Base-by-base conservation (phyloP, 2,329 filamentous ascomycete genomes). In the Fusarium nodosum region DNA sequence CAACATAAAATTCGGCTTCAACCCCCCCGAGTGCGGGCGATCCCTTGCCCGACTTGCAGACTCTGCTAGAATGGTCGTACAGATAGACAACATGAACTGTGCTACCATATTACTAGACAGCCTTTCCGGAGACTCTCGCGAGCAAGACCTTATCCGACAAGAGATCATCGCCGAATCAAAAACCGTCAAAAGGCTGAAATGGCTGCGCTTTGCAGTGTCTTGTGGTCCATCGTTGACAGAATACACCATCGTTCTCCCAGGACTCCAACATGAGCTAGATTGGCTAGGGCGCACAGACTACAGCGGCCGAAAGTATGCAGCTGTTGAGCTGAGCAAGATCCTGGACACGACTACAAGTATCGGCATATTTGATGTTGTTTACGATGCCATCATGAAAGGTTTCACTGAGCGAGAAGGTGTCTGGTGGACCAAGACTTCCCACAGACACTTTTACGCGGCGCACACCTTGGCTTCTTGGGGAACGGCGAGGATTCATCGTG, bases 31-130 rank as follows among this genome's bases (percentile, higher is more conserved):
- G 1, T 61, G 46, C 7, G 59, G 46, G 4, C 36, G 20, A 2
- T 55, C 59, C 28, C 56, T 62, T 3, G 24, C 55, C 3, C 31
- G 46, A 13, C 28, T 62, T 10, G 46, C 45, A 7, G 46, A 61
- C 16, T 15, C 46, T 10, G 15, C 22, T 3, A n/a, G 10, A 11
- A 7, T 62, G 12, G 28, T 48, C 8, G 46, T 46, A 0, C n/a
- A 46, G 10, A 34, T 15, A 4, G 13, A 20, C 8, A 46, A 41
- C 5, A 46, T 31, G 12, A 9, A 15, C 1, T 62, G 10, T 24
- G 1, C 18, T 0, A 7, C 8, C 13, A 11, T 62, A 2, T 1
- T 62, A 1, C n/a, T 62, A 3, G 15, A 55, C 7, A 55, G 16
- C 3, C 7, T 55, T 4, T 13, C 39, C 2, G 3, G 0, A 2